Evolutionary conservation across 768 basidiomycete genomes (phyloP).

Genomic region (Coprinopsis strossmayeri): DNA sequence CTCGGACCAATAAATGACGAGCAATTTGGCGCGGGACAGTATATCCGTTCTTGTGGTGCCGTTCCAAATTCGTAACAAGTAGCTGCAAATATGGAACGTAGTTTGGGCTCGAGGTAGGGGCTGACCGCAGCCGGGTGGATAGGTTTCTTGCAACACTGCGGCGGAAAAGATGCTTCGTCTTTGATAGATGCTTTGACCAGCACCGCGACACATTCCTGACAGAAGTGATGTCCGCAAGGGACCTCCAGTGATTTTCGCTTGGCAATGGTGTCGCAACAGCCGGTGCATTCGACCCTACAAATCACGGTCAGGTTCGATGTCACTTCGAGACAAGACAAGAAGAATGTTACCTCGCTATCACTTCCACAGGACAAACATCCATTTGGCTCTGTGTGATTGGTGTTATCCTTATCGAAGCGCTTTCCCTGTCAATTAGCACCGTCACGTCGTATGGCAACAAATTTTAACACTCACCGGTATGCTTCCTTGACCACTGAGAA

Average conservation of each 20-base stretch:
- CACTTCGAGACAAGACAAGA: background rate
- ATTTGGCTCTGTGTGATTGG: too few species aligned
- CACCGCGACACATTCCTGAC: slow-evolving; percentile 5
- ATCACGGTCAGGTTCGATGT: background rate
- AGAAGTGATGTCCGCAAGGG: slow-evolving; percentile 13
- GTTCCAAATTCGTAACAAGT: slow-evolving; percentile 10
- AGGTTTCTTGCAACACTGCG: slow-evolving; percentile 10
- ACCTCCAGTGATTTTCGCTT: slow-evolving; percentile 5
- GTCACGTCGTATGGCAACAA: background rate
- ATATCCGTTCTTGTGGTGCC: slow-evolving; percentile 7
- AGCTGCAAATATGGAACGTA: slow-evolving; percentile 2
- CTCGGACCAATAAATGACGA: slow-evolving; percentile 11
- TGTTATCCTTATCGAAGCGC: too few species aligned
- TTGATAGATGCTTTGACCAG: slow-evolving; percentile 9
- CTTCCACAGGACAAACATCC: too few species aligned
- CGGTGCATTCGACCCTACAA: slow-evolving; percentile 6
- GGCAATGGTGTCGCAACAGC: slow-evolving; percentile 1
- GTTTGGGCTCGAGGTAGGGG: slow-evolving; percentile 4
- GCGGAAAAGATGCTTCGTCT: slow-evolving; percentile 3
- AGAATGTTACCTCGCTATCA: background rate
- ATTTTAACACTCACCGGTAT: slow-evolving; percentile 1
- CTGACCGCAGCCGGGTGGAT: slow-evolving; percentile 2
- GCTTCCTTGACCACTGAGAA: background rate
- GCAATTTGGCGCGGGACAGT: slow-evolving; percentile 12
- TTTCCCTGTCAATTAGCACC: too few species aligned